Evolutionary conservation across 495 filamentous ascomycete genomes (phyloP).

Genomic region (Tuber aestivum): DNA sequence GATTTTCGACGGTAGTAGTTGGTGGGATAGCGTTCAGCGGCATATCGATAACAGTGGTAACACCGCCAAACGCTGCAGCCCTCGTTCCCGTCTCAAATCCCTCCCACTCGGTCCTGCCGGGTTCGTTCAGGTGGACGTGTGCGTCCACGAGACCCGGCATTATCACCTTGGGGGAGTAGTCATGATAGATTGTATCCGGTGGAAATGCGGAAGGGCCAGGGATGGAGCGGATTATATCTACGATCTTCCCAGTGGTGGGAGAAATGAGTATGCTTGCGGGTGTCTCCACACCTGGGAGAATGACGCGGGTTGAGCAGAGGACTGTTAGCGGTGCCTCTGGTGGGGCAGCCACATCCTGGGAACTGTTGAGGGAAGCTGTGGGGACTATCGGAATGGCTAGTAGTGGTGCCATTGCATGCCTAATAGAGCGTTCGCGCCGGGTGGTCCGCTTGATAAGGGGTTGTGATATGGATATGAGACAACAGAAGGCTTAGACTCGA

Average conservation of each 20-base stretch:
- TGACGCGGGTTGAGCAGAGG: constrained; percentile 73
- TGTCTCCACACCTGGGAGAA: constrained; percentile 63
- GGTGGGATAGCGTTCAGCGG: constrained; percentile 95
- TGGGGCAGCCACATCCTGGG: constrained; percentile 22
- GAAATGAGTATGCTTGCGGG: constrained; percentile 74
- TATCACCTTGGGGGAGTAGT: constrained; percentile 81
- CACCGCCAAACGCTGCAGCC: constrained; percentile 90
- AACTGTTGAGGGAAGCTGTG: constrained; percentile 6
- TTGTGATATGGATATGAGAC: background rate
- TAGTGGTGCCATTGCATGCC: constrained; percentile 38
- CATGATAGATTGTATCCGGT: constrained; percentile 61
- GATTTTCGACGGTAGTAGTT: constrained; percentile 77
- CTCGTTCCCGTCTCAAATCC: constrained; percentile 90
- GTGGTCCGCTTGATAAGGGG: background rate
- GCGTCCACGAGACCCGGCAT: constrained; percentile 93
- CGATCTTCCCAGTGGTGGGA: constrained; percentile 73
- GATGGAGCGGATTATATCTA: constrained; percentile 65
- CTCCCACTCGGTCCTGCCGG: constrained; percentile 96
- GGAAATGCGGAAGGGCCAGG: constrained; percentile 69
- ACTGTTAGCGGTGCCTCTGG: constrained; percentile 54
- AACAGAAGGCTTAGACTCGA: constrained; percentile 17
- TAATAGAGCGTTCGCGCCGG: background rate
- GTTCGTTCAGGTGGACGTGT: constrained; percentile 97
- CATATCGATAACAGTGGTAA: constrained; percentile 99
- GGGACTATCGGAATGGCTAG: constrained; percentile 31